Base-by-base conservation (phyloP, 2,329 filamentous ascomycete species). In the Ascochyta pisi region DNA sequence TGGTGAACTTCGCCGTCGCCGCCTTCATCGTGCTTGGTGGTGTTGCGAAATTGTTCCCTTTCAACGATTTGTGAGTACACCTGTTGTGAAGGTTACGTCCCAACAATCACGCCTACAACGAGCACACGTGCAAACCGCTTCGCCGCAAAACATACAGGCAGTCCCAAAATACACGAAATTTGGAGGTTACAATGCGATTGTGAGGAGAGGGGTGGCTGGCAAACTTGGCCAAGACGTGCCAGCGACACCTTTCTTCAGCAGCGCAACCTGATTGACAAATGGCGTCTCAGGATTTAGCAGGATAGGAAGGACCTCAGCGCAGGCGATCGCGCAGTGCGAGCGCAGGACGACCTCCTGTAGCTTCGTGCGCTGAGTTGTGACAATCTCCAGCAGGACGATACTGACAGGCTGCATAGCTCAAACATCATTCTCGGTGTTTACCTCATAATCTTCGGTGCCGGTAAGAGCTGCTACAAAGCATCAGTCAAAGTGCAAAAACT, bases 1-100 rank as follows among this genome's bases (percentile, higher is more conserved):
- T 98, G 74, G 91, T 96, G 77, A 99, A 99, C 84, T 83, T 99
- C 77, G 91, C 82, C 69, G 88, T 96, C 62, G 95, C 89, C 69
- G 89, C 89, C 66, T 84, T 96, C 65, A 96, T 96, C 87, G 82
- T 96, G 43, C 82, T 96, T 43, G 94, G 93, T 64, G 94, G 92
- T 69, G 83, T 92, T 71, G 83, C 82, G 61, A 87, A 91, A 72
- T 87, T 92, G 79, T 90, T 90, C 73, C 73, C 79, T 23, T 68
- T 73, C 54, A 64, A 70, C 57, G 68, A 72, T 58, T 71, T 76
- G 69, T 74, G 70, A 74, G 67, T 74, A 56, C 53, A 56, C 47
- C 53, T 56, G 53, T 56, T 51, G 33, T 42, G 47, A 56, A 29
- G 31, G 43, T 43, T 40, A 43, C 47, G 35, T 56, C 42, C 38